phyloP scores from a whole-genome alignment of 2,329 filamentous ascomycete genomes.

The Colletotrichum godetiae region DNA sequence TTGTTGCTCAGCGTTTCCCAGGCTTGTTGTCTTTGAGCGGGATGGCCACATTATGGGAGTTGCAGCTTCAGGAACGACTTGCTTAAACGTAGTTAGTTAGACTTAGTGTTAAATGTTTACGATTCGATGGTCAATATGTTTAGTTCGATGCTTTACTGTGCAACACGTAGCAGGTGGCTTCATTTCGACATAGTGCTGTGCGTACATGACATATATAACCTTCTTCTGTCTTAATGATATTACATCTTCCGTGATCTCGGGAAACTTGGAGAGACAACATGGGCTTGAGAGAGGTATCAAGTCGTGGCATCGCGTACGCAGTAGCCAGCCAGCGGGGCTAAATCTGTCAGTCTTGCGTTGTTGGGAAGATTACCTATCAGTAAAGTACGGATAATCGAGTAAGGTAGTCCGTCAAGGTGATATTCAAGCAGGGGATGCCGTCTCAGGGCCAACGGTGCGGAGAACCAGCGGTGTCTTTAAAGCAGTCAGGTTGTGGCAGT shows the following conservation, averaged over 20 bases:
- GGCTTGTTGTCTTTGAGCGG: neutral
- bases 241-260: neutral
- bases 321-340: too few species aligned
- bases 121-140: neutral
- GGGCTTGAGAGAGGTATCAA: neutral
- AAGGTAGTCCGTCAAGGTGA: neutral
- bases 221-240: neutral
- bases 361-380: too few species aligned
- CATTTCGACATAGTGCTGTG: neutral
- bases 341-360: too few species aligned
- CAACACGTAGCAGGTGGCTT: too few species aligned
- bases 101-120: slow-evolving; percentile 33
- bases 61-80: slow-evolving; percentile 22
- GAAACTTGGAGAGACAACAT: neutral
- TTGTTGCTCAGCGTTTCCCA: slow-evolving; percentile 10
- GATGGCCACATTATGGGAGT: slow-evolving; percentile 12
- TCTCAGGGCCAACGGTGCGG: slow-evolving; percentile 32
- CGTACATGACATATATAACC: neutral
- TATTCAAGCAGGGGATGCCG: neutral
- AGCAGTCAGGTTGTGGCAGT: slow-evolving; percentile 17
- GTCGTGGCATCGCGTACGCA: neutral
- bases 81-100: slow-evolving; percentile 29
- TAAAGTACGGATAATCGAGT: too few species aligned
- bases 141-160: neutral
- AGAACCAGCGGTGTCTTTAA: slow-evolving; percentile 10